Evolutionary conservation across 768 basidiomycete species (phyloP).

Genomic region (Agrocybe praecox): DNA sequence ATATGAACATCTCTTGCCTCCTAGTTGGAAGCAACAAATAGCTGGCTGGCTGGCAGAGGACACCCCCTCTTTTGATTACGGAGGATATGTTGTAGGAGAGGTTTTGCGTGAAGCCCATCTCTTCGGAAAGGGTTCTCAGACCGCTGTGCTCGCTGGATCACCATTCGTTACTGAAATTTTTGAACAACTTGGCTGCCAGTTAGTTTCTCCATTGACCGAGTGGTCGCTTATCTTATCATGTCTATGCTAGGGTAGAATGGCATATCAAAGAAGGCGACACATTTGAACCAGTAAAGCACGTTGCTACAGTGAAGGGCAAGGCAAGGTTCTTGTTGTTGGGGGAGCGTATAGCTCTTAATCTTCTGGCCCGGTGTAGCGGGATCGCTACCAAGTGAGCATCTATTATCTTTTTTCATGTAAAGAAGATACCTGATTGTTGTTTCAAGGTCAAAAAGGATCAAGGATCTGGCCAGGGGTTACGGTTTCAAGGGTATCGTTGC

Average conservation of each 20-base stretch:
- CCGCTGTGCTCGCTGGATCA: slow-evolving; percentile 86
- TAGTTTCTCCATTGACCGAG: slow-evolving; percentile 33
- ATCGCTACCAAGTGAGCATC: slow-evolving; percentile 86
- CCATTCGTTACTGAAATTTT: slow-evolving; percentile 97
- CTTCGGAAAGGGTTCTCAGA: slow-evolving; percentile 83
- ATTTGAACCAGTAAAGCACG: slow-evolving; percentile 79
- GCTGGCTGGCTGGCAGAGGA: slow-evolving; percentile 89
- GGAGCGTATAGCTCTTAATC: slow-evolving; percentile 91
- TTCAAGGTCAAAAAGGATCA: slow-evolving; percentile 77
- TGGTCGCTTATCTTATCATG: slow-evolving; percentile 10
- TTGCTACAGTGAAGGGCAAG: slow-evolving; percentile 91
- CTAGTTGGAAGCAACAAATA: slow-evolving; percentile 88
- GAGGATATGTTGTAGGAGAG: slow-evolving; percentile 95
- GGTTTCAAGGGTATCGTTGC: slow-evolving; percentile 91
- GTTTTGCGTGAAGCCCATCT: slow-evolving; percentile 83
- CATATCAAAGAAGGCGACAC: slow-evolving; percentile 83
- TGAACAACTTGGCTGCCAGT: slow-evolving; percentile 87
- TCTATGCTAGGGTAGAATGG: slow-evolving; percentile 81
- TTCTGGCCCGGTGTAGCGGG: slow-evolving; percentile 93
- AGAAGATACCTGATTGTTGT: background rate
- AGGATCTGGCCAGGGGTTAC: slow-evolving; percentile 72
- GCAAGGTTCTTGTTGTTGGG: slow-evolving; percentile 88
- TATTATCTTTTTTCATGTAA: background rate
- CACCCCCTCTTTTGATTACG: slow-evolving; percentile 95
- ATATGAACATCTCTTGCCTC: slow-evolving; percentile 81